phyloP scores from a whole-genome alignment of 2,329 filamentous ascomycete species.

The Fusarium drepaniforme region DNA sequence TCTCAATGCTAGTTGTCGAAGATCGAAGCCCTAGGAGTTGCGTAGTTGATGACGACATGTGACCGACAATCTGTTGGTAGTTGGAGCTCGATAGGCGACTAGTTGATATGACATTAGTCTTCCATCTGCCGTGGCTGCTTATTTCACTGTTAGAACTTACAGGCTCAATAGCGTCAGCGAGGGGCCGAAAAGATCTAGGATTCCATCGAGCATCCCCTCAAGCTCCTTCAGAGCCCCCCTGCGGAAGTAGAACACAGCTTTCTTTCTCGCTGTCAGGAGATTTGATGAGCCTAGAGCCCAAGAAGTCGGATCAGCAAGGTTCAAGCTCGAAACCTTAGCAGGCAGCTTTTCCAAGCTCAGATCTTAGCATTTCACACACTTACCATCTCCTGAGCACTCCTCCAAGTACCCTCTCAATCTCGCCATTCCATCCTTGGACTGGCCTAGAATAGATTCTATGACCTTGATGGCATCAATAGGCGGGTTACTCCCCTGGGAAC shows the following conservation, averaged over 20 bases:
- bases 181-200: too few species aligned
- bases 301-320: too few species aligned
- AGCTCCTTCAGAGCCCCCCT: neutral
- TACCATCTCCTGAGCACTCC: neutral
- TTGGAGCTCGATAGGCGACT: too few species aligned
- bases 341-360: too few species aligned
- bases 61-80: too few species aligned
- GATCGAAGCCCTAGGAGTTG: too few species aligned
- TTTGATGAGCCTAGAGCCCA: neutral
- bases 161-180: too few species aligned
- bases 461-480: neutral
- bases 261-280: neutral
- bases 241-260: neutral
- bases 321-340: too few species aligned
- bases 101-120: fast-evolving
- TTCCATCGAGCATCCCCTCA: neutral
- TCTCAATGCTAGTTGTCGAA: too few species aligned
- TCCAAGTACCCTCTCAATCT: neutral
- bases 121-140: too few species aligned
- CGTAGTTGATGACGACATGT: too few species aligned
- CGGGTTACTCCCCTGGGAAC: neutral
- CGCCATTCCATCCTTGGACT: neutral
- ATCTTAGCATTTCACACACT: neutral
- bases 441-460: neutral
- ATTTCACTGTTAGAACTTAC: too few species aligned